Evolutionary conservation across 768 basidiomycete species (phyloP), one percentile per base, ranked within the genome.

Genomic region (Lentinula raphanica): DNA sequence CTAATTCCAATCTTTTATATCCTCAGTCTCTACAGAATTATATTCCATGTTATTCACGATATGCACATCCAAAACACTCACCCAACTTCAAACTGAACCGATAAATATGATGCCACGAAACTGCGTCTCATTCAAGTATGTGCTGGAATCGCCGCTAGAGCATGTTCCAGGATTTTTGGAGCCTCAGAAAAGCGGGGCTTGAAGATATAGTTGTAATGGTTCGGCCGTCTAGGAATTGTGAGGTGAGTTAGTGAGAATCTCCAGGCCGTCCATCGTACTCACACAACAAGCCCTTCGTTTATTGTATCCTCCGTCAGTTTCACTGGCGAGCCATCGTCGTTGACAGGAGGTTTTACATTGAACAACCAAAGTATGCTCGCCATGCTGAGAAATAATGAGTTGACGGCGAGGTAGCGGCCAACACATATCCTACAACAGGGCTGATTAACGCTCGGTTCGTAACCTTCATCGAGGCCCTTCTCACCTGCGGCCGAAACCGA

Each of bases 381-480:
- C n/a, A 69, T 62, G 32, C 64, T 56, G 53, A 71, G 67, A 46
- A 70, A 70, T 50, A 71, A 21, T 31, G 68, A 63, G 15, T 67
- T 58, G 48, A 67, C 67, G 7, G 70, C 71, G n/a, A 71, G 53
- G 48, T 72, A 63, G 29, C 70, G 58, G 9, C 70, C 69, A 2
- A 63, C 65, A 27, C 69, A 71, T 67, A 70, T 23, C 19, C 68
- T 50, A n/a, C 36, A n/a, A 19, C 17, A 27, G 27, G 29, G 6
- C 15, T 28, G 12, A 11, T 17, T 35, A n/a, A 35, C n/a, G 7
- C 11, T 6, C 12, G 17, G 15, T 4, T 21, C 2, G 8, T 19
- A 5, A 19, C 15, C 17, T 8, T 32, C 17, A 11, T 21, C 6
- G 7, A 15, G 17, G n/a, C 9, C 12, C 12, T 12, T 27, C 19